Conservation (phyloP, 495 filamentous ascomycete genomes). For the Neurospora tetraspora region DNA sequence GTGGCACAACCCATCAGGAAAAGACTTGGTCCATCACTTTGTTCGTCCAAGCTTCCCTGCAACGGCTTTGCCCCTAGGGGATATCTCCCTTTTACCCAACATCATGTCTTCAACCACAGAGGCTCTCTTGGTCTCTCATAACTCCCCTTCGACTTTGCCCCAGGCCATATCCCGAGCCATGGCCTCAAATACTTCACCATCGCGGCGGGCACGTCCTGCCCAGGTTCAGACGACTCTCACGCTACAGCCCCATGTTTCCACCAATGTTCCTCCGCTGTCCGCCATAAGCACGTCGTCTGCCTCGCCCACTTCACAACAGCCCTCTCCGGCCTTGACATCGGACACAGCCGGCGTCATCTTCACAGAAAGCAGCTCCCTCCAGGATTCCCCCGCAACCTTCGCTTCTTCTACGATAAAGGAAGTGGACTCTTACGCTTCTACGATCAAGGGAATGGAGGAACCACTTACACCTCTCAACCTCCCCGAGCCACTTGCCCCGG, state of each 20-base stretch:
- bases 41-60: neutral
- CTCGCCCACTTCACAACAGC: slow-evolving; percentile 31
- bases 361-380: slow-evolving; percentile 31
- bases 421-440: slow-evolving; percentile 6
- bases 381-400: slow-evolving; percentile 31
- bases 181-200: slow-evolving; percentile 23
- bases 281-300: slow-evolving; percentile 34
- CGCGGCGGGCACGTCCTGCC: slow-evolving; percentile 28
- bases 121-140: neutral
- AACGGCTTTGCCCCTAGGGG: neutral
- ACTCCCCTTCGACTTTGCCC: slow-evolving; percentile 2
- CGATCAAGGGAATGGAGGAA: slow-evolving; percentile 7
- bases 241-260: slow-evolving; percentile 22
- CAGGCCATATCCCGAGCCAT: slow-evolving; percentile 22
- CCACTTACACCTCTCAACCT: slow-evolving; percentile 23
- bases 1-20: neutral
- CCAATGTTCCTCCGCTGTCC: slow-evolving; percentile 21
- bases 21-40: neutral
- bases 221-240: slow-evolving; percentile 30
- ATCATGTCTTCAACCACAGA: slow-evolving; percentile 16
- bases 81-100: neutral
- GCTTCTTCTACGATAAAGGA: slow-evolving; percentile 19
- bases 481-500: slow-evolving; percentile 27
- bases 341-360: slow-evolving; percentile 23
- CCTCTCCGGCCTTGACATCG: slow-evolving; percentile 32